Evolutionary conservation across 129 eudicot species (phyloP).

Genomic region (Glebionis coronaria): DNA sequence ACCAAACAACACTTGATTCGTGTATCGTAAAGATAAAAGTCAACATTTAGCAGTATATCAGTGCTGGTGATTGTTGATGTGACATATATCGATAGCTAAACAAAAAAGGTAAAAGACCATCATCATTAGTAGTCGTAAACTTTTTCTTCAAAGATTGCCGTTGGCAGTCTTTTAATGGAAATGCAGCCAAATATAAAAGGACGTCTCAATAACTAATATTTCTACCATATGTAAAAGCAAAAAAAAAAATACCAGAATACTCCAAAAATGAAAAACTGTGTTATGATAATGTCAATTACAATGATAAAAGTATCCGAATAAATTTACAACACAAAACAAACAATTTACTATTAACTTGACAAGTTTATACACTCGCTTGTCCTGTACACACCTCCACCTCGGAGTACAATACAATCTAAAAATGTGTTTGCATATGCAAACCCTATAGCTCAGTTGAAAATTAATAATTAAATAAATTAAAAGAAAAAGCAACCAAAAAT

Average conservation of each 20-base stretch:
- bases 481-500: constrained; percentile 37
- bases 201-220: no score
- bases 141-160: no score
- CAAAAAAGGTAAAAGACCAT: neutral
- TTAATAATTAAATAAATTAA: constrained; percentile 29
- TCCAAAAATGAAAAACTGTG: neutral
- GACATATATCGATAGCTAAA: neutral
- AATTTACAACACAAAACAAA: constrained; percentile 28
- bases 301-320: constrained; percentile 7
- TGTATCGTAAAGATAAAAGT: neutral
- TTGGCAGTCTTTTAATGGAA: no score
- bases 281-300: constrained; percentile 2
- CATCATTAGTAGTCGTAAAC: no score
- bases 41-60: neutral
- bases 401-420: constrained; percentile 39
- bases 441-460: constrained; percentile 30
- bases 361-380: constrained; percentile 37
- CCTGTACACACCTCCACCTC: constrained; percentile 56
- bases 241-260: neutral
- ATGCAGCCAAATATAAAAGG: no score
- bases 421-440: constrained; percentile 35
- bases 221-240: neutral
- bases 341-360: constrained; percentile 35
- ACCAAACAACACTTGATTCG: neutral
- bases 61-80: neutral